Evolutionary conservation across 148 eudicot genomes (phyloP).

Genomic region (Vaccinium corymbosum): DNA sequence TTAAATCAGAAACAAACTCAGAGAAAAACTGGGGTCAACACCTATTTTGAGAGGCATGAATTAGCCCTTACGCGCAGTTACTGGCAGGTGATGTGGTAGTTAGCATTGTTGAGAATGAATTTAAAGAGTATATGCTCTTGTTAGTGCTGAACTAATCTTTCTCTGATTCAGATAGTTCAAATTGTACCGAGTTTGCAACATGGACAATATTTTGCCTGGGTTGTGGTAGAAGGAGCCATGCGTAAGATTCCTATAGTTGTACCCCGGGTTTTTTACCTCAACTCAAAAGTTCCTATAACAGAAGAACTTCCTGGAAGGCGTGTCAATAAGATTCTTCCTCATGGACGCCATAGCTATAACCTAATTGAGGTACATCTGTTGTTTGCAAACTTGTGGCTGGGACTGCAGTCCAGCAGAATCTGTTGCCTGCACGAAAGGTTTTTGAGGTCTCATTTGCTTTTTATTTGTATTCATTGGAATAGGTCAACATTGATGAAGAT

Average conservation of each 20-base stretch:
- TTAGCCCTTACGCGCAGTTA: slow-evolving; percentile 56
- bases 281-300: slow-evolving; percentile 82
- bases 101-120: slow-evolving; percentile 2
- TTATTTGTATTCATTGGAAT: slow-evolving; percentile 10
- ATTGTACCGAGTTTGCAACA: slow-evolving; percentile 57
- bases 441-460: slow-evolving; percentile 1
- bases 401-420: not conserved
- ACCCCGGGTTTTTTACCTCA: slow-evolving; percentile 86
- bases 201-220: slow-evolving; percentile 85
- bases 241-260: slow-evolving; percentile 67
- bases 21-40: slow-evolving; percentile 64
- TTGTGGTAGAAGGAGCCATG: slow-evolving; percentile 75
- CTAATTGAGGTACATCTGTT: slow-evolving; percentile 71
- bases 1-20: slow-evolving; percentile 35
- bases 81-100: slow-evolving; percentile 70
- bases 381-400: not conserved
- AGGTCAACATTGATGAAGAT: slow-evolving; percentile 80
- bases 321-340: slow-evolving; percentile 88
- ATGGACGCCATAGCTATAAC: slow-evolving; percentile 75
- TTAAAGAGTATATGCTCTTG: slow-evolving; percentile 12
- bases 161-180: slow-evolving; percentile 69
- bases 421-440: not conserved
- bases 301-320: slow-evolving; percentile 96
- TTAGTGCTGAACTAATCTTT: slow-evolving; percentile 12
- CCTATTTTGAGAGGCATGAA: slow-evolving; percentile 85